Evolutionary conservation across 169 alveolate genomes (phyloP).

Genomic region (Cryptosporidium tyzzeri): DNA sequence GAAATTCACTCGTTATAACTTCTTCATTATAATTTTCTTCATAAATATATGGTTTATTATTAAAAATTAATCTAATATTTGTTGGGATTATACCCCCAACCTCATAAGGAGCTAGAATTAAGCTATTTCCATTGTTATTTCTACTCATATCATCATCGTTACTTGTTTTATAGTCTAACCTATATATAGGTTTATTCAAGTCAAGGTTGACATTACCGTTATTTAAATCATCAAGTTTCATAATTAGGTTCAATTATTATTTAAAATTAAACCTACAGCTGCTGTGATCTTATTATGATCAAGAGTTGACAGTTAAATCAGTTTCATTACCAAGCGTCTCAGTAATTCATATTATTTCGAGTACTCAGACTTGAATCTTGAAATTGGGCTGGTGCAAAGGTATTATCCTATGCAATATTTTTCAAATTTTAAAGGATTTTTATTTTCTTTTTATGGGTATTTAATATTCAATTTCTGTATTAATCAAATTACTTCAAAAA

Average conservation of each 20-base stretch:
- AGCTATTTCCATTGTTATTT: neutral
- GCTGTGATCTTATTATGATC: constrained; percentile 17
- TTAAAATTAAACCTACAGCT: constrained; percentile 8
- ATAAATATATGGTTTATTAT: constrained; percentile 7
- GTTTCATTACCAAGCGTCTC: constrained; percentile 21
- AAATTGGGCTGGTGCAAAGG: constrained; percentile 14
- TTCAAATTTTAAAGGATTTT: neutral
- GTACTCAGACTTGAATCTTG: neutral
- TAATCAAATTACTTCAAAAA: neutral
- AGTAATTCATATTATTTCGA: constrained; percentile 8
- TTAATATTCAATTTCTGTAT: neutral
- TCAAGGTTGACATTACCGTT: constrained; percentile 29
- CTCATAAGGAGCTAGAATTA: constrained; percentile 15
- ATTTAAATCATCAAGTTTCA: constrained; percentile 28
- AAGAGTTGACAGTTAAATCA: constrained; percentile 28
- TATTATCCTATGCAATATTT: neutral
- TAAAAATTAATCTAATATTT: constrained; percentile 32
- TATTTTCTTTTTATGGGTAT: neutral
- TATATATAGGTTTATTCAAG: constrained; percentile 5
- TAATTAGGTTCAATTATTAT: neutral
- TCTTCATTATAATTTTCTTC: neutral
- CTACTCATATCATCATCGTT: neutral
- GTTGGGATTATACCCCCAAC: constrained; percentile 14
- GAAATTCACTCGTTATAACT: neutral
- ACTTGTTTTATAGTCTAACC: constrained; percentile 15